Base-by-base conservation (phyloP, 2,329 filamentous ascomycete species). In the Exophiala aquamarina region DNA sequence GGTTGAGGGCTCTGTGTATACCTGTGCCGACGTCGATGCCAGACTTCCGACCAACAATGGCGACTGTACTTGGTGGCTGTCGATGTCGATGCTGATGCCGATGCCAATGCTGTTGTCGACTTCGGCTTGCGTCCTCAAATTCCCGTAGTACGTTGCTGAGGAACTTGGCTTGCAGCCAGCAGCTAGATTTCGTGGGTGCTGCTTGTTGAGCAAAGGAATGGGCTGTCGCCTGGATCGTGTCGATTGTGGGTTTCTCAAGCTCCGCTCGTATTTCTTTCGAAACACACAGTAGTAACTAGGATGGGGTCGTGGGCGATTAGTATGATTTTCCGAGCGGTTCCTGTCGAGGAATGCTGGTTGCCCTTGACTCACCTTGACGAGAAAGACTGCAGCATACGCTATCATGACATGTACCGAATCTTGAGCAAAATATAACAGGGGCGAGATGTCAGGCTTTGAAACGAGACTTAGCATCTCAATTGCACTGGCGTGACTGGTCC, bases 331-430 rank as follows among this genome's bases (percentile, higher is more conserved):
- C 17, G 4, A 4, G 17, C 23, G 6, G 23, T 26, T 26, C 23
- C 23, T 26, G 23, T 26, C 6, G 23, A 11, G 6, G 23, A 6
- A 11, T 26, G 23, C 11, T n/a, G n/a, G n/a, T n/a, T n/a, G n/a
- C n/a, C n/a, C n/a, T 5, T n/a, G 28, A 44, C 41, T 44, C 19
- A 44, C 54, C 18, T 70, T 71, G 36, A 70, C 61, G 2, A 70
- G 54, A 42, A 70, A 69, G 2, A 67, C 64, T 10, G 67, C 65
- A n/a, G 66, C 63, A 48, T 72, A 70, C 3, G 69, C 69, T 13
- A 64, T 66, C 69, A 71, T 71, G 11, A 70, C 66, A 50, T 71
- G 69, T 4, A 72, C 58, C 1, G 68, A 70, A 41, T 71, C 68
- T 50, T 71, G 68, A 3, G 63, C 65, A 52, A 70, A 71, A 46